These are phyloP conservation scores for Phaeomoniella chlamydospora DNA, from an alignment of 2,329 filamentous ascomycete species.

Conservation along the genomic window DNA sequence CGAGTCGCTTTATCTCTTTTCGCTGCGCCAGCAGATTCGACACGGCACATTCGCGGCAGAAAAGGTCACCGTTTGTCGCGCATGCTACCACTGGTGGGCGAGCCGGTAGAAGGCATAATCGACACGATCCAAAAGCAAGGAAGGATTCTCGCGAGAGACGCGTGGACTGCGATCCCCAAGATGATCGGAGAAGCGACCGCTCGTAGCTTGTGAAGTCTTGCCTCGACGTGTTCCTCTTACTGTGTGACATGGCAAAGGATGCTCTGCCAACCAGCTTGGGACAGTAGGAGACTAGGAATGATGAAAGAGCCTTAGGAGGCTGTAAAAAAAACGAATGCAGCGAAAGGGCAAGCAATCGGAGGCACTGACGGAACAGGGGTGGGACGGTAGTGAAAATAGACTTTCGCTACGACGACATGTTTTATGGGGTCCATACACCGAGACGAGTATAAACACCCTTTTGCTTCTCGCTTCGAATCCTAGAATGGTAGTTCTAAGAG, in stretches of 20 bases:
- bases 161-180: slow-evolving; percentile 72
- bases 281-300: too few relatives aligned
- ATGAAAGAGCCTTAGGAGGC: too few relatives aligned
- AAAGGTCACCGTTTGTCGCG: slow-evolving; percentile 63
- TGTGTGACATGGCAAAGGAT: slow-evolving; percentile 26
- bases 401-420: too few relatives aligned
- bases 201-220: slow-evolving; percentile 92
- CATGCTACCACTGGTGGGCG: slow-evolving; percentile 79
- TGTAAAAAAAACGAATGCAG: too few relatives aligned
- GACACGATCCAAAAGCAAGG: slow-evolving; percentile 77
- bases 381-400: too few relatives aligned
- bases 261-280: too few relatives aligned
- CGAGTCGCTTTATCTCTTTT: slow-evolving; percentile 75
- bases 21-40: slow-evolving; percentile 82
- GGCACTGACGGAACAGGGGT: too few relatives aligned
- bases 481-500: too few relatives aligned
- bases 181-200: slow-evolving; percentile 62
- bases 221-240: slow-evolving; percentile 79
- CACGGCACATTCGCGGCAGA: slow-evolving; percentile 89
- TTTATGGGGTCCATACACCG: too few relatives aligned
- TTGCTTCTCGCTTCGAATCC: too few relatives aligned
- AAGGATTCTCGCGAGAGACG: slow-evolving; percentile 82
- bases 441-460: too few relatives aligned
- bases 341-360: too few relatives aligned
- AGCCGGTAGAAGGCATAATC: slow-evolving; percentile 70